phyloP scores from a whole-genome alignment of 768 basidiomycete species.

The Lactifluus volemus region DNA sequence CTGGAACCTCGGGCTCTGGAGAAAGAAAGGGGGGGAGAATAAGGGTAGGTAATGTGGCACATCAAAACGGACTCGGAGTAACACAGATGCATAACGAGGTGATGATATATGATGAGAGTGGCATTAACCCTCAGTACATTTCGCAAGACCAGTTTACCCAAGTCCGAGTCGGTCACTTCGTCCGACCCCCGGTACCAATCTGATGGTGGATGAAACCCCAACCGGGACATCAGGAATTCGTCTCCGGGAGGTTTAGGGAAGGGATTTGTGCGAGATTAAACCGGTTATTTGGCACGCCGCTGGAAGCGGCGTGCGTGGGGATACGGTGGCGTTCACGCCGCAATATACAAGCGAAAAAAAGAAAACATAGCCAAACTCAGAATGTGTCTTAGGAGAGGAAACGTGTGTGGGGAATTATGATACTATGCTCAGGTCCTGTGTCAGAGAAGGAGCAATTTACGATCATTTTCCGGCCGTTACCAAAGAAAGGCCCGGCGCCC shows the following conservation, averaged over 20 bases:
- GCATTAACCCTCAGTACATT: no score
- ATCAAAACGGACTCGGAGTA: background rate
- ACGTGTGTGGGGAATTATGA: background rate
- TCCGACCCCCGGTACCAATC: background rate
- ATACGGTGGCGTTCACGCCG: background rate
- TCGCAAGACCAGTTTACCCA: background rate
- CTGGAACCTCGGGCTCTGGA: background rate
- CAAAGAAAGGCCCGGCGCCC: background rate
- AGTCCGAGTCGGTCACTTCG: background rate
- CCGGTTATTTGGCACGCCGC: background rate
- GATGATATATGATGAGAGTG: background rate
- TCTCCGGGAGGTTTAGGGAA: background rate
- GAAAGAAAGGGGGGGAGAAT: background rate
- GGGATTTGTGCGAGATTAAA: background rate
- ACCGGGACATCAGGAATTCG: background rate
- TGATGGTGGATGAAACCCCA: background rate
- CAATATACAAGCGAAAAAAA: background rate
- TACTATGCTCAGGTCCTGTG: background rate
- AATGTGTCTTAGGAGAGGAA: background rate
- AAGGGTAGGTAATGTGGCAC: background rate
- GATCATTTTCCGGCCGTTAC: background rate
- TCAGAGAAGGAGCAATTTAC: background rate
- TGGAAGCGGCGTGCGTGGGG: background rate
- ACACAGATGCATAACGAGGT: background rate
- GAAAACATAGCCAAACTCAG: background rate